Percentiles rank a stretch among this genome's conserved stretches.
Evolutionary conservation across 345 rosid species (phyloP).

Genomic region (Carallia pectinifolia): DNA sequence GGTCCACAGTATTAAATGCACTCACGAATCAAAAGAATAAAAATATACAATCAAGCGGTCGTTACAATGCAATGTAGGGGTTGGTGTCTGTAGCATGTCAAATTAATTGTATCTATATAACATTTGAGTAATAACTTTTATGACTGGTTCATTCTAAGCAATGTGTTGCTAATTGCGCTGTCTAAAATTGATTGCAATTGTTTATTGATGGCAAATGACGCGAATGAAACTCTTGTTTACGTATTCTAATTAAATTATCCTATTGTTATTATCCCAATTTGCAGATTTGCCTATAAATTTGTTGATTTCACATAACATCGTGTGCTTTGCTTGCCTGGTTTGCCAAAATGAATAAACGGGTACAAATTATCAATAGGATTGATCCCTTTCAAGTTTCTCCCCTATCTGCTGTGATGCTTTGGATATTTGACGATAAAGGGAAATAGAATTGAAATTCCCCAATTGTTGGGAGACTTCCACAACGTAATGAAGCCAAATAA

Average conservation of each 20-base stretch:
- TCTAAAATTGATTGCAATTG: neutral
- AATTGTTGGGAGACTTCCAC: conserved; percentile 16
- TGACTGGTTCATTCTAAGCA: conserved; percentile 28
- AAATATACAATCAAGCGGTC: too few species aligned
- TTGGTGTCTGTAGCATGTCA: too few species aligned
- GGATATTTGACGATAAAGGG: neutral
- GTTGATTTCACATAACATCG: conserved; percentile 15
- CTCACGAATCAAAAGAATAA: too few species aligned
- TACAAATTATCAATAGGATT: neutral
- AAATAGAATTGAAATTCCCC: neutral
- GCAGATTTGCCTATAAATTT: conserved; percentile 13
- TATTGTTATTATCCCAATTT: neutral
- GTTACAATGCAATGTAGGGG: too few species aligned
- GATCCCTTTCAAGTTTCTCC: neutral
- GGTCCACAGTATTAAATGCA: too few species aligned
- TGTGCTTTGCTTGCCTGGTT: conserved; percentile 12
- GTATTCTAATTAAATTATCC: neutral
- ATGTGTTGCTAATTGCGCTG: conserved; percentile 4
- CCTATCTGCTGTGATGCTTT: neutral
- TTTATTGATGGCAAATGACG: neutral
- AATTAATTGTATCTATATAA: too few species aligned
- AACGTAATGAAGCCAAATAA: conserved; percentile 5
- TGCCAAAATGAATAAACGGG: neutral
- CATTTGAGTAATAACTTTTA: neutral
- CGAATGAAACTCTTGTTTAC: neutral